Evolutionary conservation across 352 stramenopile genomes (phyloP), one percentile per base, ranked within the genome.

Genomic region (Globisporangium parvum): DNA sequence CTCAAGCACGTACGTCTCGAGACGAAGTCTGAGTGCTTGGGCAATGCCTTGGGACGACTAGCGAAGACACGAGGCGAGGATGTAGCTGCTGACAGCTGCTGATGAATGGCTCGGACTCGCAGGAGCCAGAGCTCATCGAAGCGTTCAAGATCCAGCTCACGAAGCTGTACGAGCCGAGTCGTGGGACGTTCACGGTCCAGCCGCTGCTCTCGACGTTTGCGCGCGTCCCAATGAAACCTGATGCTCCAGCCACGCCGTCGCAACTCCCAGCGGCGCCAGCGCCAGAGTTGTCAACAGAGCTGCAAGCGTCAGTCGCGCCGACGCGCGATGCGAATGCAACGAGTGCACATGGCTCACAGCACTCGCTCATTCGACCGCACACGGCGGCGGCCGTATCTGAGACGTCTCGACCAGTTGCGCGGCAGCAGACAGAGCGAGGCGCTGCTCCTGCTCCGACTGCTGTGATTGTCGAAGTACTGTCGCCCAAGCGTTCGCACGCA

Each of bases 171-270:
- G 77, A 90, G 50, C 79, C 79, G 15, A 82, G 65, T 45, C 67
- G 75, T 46, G 73, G 75, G 10, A 87, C 67, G 1, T 88, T 87
- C 54, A 75, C 63, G 23, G 75, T 87, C 17, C 79, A 90, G 57
- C 65, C 77, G 17, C 53, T 89, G 40, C 52, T 88, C 46, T 72
- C 73, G 53, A 62, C 57, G 1, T 85, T 80, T 35, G 48, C 73
- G 50, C 66, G 56, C 12, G 40, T 21, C 3, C 17, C 41, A 6
- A 48, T 48, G 28, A 44, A 49, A n/a, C 12, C 54, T 44, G 54
- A 53, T 6, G 18, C 37, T 12, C n/a, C 10, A 26, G 9, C 1
- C n/a, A 3, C n/a, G 41, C 9, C n/a, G 17, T 14, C 20, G 18
- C 41, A 24, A n/a, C 20, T 26, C 12, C 39, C 6, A 31, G 17